These are phyloP conservation scores for Tarenaya hassleriana DNA, from an alignment of 345 rosid genomes.

Conservation along the genomic window DNA sequence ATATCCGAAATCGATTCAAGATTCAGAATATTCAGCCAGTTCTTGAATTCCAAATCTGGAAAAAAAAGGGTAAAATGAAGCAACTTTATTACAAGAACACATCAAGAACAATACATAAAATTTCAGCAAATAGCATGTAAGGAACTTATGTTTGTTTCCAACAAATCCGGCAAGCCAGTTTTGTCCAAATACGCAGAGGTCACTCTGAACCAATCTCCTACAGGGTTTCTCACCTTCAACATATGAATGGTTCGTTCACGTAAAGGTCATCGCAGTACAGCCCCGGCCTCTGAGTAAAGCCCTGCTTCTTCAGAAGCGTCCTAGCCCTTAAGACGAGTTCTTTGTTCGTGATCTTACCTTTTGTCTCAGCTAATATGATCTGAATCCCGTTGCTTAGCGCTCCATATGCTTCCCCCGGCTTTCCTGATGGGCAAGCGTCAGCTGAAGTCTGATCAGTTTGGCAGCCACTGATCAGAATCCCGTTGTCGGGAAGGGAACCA, in stretches of 20 bases:
- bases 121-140: too few species aligned
- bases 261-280: conserved; percentile 62
- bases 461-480: conserved; percentile 76
- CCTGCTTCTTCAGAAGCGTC: conserved; percentile 47
- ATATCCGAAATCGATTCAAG: too few species aligned
- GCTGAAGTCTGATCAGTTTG: conserved; percentile 83
- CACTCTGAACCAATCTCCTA: conserved; percentile 2
- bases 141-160: too few species aligned
- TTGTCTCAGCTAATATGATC: conserved; percentile 43
- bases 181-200: too few species aligned
- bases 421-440: conserved; percentile 64
- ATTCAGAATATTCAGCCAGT: too few species aligned
- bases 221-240: conserved; percentile 5
- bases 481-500: conserved; percentile 48
- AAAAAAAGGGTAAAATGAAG: too few species aligned
- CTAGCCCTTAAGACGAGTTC: conserved; percentile 55
- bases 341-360: conserved; percentile 40
- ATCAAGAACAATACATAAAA: too few species aligned
- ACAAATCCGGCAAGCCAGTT: too few species aligned
- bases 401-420: conserved; percentile 53
- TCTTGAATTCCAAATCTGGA: too few species aligned
- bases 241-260: conserved; percentile 42
- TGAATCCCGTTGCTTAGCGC: conserved; percentile 89
- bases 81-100: too few species aligned
- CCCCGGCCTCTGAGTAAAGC: conserved; percentile 77